Base-by-base conservation (phyloP, 352 stramenopile species). In the Stramenopiles sp. region DNA sequence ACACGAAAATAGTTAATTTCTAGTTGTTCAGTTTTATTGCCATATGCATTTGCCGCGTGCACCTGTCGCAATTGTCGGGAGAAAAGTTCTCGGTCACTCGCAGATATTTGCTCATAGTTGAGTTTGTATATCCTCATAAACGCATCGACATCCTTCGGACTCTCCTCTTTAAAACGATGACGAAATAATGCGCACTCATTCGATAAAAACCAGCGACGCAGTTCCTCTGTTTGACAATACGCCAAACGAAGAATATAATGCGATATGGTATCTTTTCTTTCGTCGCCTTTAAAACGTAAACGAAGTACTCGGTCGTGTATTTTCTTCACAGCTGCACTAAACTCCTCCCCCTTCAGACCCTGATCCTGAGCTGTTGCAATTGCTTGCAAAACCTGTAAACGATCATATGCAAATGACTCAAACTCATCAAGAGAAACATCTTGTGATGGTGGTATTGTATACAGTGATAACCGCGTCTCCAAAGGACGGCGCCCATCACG, bases 231-330 rank as follows among this genome's bases (percentile, higher is more conserved):
- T 41, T 84, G 71, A 50, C 78, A 94, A 55, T 94, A 94, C 3
- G 78, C 80, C 45, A 93, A 72, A 19, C 81, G 64, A 41, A 97
- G 50, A 34, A 96, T 91, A 52, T 92, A 94, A 51, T 97, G 84
- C 23, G 78, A 94, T 10, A 91, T 55, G 42, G 73, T 63, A 52
- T 91, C 64, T 53, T 84, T 84, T n/a, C n/a, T n/a, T n/a, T n/a
- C n/a, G n/a, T n/a, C n/a, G n/a, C n/a, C n/a, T n/a, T n/a, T n/a
- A n/a, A n/a, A n/a, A n/a, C n/a, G n/a, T n/a, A n/a, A n/a, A n/a
- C n/a, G n/a, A n/a, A n/a, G n/a, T n/a, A n/a, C n/a, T n/a, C n/a
- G n/a, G n/a, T n/a, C n/a, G n/a, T n/a, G n/a, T n/a, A n/a, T n/a
- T n/a, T n/a, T n/a, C n/a, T n/a, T n/a, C n/a, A n/a, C n/a, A n/a